These are phyloP conservation scores for Fusarium subglutinans DNA, from an alignment of 2,329 filamentous ascomycete species.

Conservation along the genomic window DNA sequence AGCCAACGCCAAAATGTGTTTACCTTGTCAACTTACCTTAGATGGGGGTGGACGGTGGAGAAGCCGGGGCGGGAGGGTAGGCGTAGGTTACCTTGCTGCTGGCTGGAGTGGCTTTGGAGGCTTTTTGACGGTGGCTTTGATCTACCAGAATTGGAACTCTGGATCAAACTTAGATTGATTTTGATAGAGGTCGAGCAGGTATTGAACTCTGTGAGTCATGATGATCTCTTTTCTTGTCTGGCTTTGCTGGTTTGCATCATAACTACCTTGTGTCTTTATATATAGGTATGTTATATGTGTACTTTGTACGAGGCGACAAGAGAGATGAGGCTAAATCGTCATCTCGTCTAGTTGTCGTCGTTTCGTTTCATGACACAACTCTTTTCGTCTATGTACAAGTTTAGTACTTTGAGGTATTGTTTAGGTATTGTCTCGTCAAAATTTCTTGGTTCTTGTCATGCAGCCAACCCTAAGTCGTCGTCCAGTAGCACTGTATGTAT, in stretches of 20 bases:
- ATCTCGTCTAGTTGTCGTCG: constrained; percentile 17
- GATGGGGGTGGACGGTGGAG: constrained; percentile 16
- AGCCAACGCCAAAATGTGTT: not conserved
- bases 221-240: not conserved
- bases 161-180: constrained; percentile 1
- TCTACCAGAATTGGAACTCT: constrained; percentile 16
- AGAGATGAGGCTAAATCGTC: not conserved
- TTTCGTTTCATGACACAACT: constrained; percentile 19
- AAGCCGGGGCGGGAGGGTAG: not conserved
- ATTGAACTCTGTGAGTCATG: not conserved
- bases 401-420: not conserved
- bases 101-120: constrained; percentile 5
- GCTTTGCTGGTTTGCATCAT: not conserved
- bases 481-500: not conserved
- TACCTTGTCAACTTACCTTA: not conserved
- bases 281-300: not conserved
- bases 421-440: not conserved
- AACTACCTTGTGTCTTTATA: no score
- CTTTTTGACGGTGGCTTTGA: constrained; percentile 20
- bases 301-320: not conserved
- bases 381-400: constrained; percentile 1
- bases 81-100: not conserved
- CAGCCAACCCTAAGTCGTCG: not conserved
- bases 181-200: not conserved
- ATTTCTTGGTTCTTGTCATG: not conserved